Evolutionary conservation across 225 moss, liverwort and hornwort genomes (phyloP).

Genomic region (Asterella californica): DNA sequence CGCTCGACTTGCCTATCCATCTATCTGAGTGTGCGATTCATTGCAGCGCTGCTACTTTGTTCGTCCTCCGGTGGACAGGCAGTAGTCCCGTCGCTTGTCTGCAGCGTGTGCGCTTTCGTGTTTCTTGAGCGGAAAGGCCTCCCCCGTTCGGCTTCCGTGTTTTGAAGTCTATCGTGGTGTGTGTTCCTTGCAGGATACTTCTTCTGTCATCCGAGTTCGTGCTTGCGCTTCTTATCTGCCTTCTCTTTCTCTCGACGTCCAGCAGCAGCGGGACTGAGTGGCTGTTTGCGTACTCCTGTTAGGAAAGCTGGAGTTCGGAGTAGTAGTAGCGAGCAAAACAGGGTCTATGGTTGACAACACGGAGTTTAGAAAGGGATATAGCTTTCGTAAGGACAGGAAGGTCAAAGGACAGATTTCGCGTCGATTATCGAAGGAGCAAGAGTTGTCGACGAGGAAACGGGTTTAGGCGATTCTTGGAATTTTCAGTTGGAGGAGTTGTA

Average conservation of each 20-base stretch:
- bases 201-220: too few relatives aligned
- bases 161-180: not conserved
- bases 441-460: not conserved
- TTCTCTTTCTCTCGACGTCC: not conserved
- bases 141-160: not conserved
- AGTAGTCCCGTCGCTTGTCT: not conserved
- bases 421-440: not conserved
- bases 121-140: not conserved
- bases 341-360: not conserved
- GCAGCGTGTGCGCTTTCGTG: not conserved
- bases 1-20: not conserved
- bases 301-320: not conserved
- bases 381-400: not conserved
- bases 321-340: not conserved
- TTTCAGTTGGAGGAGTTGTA: not conserved
- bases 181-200: not conserved
- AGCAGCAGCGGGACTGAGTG: not conserved
- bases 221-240: not conserved
- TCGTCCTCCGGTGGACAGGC: not conserved
- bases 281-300: not conserved
- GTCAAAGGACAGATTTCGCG: not conserved
- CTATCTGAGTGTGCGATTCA: not conserved
- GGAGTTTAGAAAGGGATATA: not conserved
- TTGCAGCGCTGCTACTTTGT: not conserved
- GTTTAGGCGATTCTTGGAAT: not conserved